Percentiles rank a stretch among this genome's conserved stretches.
These are phyloP conservation scores for Gynostemma pentaphyllum DNA, from an alignment of 306 rosid genomes.

Conservation along the genomic window DNA sequence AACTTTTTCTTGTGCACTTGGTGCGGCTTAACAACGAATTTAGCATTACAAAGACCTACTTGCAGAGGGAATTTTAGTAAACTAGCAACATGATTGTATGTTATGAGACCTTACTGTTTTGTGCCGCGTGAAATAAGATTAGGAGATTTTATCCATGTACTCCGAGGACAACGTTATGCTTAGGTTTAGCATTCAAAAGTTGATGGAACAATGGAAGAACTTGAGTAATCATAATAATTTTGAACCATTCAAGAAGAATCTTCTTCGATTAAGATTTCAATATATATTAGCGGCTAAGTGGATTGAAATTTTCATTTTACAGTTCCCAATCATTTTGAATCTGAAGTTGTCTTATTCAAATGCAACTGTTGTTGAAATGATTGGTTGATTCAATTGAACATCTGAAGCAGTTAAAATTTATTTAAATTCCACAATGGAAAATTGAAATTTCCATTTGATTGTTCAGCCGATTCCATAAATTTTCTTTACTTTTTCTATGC, in stretches of 20 bases:
- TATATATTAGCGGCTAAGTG: background rate
- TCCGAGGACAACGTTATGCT: background rate
- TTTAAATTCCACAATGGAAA: background rate
- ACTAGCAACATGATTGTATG: background rate
- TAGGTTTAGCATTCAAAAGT: background rate
- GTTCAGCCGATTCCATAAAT: too few species aligned
- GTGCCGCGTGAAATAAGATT: background rate
- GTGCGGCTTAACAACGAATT: background rate
- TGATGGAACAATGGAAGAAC: slow-evolving; percentile 1
- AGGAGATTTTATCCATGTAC: background rate
- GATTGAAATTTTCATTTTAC: background rate
- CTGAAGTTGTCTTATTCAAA: background rate
- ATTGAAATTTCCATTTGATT: background rate
- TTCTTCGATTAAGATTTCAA: background rate
- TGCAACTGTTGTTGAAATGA: background rate
- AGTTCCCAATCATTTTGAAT: background rate
- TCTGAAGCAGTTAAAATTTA: background rate
- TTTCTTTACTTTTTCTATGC: too few species aligned
- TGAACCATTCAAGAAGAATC: background rate
- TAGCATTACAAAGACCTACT: background rate
- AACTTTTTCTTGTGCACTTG: background rate
- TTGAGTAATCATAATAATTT: background rate
- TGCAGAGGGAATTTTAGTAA: background rate
- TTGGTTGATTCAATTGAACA: background rate
- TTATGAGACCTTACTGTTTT: background rate